phyloP scores from a whole-genome alignment of 495 filamentous ascomycete species.

The Penicillium odoratum region DNA sequence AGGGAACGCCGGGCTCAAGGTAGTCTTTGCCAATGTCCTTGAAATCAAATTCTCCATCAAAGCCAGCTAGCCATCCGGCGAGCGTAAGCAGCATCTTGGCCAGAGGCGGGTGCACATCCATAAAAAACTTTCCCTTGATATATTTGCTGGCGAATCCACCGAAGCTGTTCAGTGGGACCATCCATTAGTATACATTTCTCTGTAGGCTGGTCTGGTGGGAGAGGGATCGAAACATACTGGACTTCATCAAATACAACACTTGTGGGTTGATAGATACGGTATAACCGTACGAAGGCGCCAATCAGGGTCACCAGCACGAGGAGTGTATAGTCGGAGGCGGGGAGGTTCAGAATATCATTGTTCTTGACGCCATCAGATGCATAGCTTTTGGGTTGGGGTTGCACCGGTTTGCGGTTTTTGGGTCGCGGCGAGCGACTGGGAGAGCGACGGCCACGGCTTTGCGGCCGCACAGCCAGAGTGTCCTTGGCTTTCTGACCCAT shows the following conservation, averaged over 20 bases:
- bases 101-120: slow-evolving; percentile 98
- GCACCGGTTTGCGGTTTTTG: slow-evolving; percentile 39
- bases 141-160: slow-evolving; percentile 98
- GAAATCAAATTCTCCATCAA: slow-evolving; percentile 95
- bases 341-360: slow-evolving; percentile 59
- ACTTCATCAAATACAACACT: slow-evolving; percentile 99
- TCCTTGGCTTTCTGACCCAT: slow-evolving; percentile 44
- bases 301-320: slow-evolving; percentile 71
- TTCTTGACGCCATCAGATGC: slow-evolving; percentile 54
- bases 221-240: slow-evolving; percentile 64
- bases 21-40: slow-evolving; percentile 99
- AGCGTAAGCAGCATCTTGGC: slow-evolving; percentile 95
- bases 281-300: slow-evolving; percentile 79
- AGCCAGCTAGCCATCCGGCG: slow-evolving; percentile 92
- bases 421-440: slow-evolving; percentile 45
- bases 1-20: slow-evolving; percentile 88
- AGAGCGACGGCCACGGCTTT: slow-evolving; percentile 37
- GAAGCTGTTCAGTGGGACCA: slow-evolving; percentile 58
- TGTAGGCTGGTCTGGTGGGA: background rate
- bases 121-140: slow-evolving; percentile 98
- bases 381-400: slow-evolving; percentile 46
- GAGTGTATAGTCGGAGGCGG: slow-evolving; percentile 76
- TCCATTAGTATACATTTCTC: background rate
- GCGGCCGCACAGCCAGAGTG: slow-evolving; percentile 39
- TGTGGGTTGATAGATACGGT: slow-evolving; percentile 92